Evolutionary conservation across 805 yeast genomes (phyloP).

Genomic region (Saccharomyces eubayanus): DNA sequence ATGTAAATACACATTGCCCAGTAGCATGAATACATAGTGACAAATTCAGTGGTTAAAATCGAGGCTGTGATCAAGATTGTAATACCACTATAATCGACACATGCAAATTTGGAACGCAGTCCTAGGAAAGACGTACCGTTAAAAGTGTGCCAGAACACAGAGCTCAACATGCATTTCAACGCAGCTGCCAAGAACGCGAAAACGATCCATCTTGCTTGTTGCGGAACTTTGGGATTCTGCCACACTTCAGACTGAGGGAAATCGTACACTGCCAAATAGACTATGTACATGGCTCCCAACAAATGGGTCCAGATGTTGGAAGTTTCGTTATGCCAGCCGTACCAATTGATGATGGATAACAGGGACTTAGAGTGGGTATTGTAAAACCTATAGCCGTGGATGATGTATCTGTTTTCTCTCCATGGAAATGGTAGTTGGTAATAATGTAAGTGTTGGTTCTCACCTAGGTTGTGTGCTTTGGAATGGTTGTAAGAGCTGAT

Average conservation of each 20-base stretch:
- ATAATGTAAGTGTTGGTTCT: constrained; percentile 51
- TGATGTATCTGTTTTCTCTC: constrained; percentile 84
- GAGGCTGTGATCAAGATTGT: constrained; percentile 85
- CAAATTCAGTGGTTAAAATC: constrained; percentile 76
- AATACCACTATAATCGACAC: constrained; percentile 92
- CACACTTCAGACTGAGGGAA: constrained; percentile 56
- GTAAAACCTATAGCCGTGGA: constrained; percentile 79
- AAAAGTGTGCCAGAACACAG: constrained; percentile 88
- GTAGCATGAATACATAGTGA: constrained; percentile 44
- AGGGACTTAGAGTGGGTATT: constrained; percentile 52
- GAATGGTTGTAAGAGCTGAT: constrained; percentile 41
- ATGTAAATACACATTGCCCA: constrained; percentile 37
- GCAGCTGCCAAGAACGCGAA: constrained; percentile 64
- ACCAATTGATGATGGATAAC: constrained; percentile 44
- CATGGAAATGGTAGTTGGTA: constrained; percentile 87
- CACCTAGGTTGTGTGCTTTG: constrained; percentile 38
- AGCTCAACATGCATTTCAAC: constrained; percentile 65
- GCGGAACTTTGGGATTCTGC: constrained; percentile 37
- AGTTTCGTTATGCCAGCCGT: constrained; percentile 70
- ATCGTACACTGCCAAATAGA: constrained; percentile 48
- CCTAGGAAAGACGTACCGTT: constrained; percentile 59
- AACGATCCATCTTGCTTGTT: constrained; percentile 35
- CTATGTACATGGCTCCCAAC: constrained; percentile 53
- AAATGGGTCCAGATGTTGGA: constrained; percentile 92
- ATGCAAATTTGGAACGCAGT: constrained; percentile 69